Base-by-base conservation (phyloP, 495 filamentous ascomycete species). In the Penicillium cataractarum region DNA sequence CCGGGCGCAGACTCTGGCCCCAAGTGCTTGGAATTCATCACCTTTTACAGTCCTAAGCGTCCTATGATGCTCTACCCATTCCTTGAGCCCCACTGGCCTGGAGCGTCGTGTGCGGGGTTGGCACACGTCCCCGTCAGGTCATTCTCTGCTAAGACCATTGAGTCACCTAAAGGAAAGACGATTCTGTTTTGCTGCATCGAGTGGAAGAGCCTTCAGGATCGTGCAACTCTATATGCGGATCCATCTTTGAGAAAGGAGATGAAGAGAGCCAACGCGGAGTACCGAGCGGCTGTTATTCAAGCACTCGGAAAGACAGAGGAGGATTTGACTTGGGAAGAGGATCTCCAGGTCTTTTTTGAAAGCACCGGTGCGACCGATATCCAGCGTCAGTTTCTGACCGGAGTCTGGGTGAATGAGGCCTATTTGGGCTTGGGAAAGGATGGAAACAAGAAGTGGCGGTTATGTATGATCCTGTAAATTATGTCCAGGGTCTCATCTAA, bases 191-290 rank as follows among this genome's bases (percentile, higher is more conserved):
- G 22, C 15, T 50, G 12, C 24, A 29, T 50, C 12, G 46, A 50
- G 46, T 50, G 46, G 46, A 50, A 50, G 46, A 50, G 46, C 24
- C 24, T 50, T 29, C 8, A 50, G 46, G 46, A 27, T 27, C 46
- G 46, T 29, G 46, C 46, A 29, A 7, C 46, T 27, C 24, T 50
- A 6, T 50, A 27, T n/a, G 46, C 46, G 24, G 26, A 50, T 17
- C 24, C 24, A 2, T n/a, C 24, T 1, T 17, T 29, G 21, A 50
- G 46, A 15, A 29, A 50, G 46, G 24, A 50, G 46, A 50, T 50
- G 46, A 50, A 50, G 46, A 50, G 13, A 6, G 46, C 46, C 24
- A 50, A 50, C 12, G 46, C 46, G 3, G 46, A 17, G 9, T 7
- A 50, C 15, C 24, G 24, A 50, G 46, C 46, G 10, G 4, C 46